These are phyloP conservation scores for Ustilago trichophora DNA, from an alignment of 1,284 basidiomycete genomes.

Conservation along the genomic window DNA sequence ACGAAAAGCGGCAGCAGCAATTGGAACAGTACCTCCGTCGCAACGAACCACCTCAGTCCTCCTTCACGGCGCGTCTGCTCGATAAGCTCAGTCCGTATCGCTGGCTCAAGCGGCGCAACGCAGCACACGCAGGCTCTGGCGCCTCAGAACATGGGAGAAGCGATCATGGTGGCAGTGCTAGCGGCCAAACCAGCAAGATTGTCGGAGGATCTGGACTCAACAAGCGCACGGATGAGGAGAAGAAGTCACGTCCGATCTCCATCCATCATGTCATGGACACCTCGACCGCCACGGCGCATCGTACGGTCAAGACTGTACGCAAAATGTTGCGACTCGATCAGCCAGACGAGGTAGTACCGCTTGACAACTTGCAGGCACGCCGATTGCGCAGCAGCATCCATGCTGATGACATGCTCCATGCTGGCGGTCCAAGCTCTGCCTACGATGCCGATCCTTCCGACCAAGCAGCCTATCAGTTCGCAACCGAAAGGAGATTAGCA, in stretches of 20 bases:
- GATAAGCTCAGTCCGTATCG: conserved; percentile 86
- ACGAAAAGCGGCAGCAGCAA: conserved; percentile 85
- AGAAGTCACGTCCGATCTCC: conserved; percentile 21
- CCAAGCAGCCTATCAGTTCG: conserved; percentile 66
- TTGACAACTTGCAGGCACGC: conserved; percentile 68
- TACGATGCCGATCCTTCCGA: conserved; percentile 46
- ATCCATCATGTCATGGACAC: conserved; percentile 31
- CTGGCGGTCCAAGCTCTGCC: background rate
- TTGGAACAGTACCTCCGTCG: conserved; percentile 72
- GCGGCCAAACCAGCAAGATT: conserved; percentile 36
- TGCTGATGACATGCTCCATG: conserved; percentile 38
- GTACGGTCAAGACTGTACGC: conserved; percentile 43
- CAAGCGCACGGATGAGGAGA: conserved; percentile 25
- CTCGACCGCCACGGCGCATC: conserved; percentile 33
- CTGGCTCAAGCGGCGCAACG: conserved; percentile 73
- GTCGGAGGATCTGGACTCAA: conserved; percentile 35
- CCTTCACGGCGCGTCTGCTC: conserved; percentile 68
- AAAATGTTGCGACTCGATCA: conserved; percentile 70
- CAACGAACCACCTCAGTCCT: conserved; percentile 60
- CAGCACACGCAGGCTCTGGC: conserved; percentile 53
- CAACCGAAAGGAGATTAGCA: conserved; percentile 75
- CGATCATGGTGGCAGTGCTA: conserved; percentile 10
- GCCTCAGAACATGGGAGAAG: conserved; percentile 19
- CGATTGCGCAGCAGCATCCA: conserved; percentile 51
- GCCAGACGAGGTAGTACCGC: conserved; percentile 73